Evolutionary conservation across 768 basidiomycete species (phyloP).

Genomic region (Russula emetica): DNA sequence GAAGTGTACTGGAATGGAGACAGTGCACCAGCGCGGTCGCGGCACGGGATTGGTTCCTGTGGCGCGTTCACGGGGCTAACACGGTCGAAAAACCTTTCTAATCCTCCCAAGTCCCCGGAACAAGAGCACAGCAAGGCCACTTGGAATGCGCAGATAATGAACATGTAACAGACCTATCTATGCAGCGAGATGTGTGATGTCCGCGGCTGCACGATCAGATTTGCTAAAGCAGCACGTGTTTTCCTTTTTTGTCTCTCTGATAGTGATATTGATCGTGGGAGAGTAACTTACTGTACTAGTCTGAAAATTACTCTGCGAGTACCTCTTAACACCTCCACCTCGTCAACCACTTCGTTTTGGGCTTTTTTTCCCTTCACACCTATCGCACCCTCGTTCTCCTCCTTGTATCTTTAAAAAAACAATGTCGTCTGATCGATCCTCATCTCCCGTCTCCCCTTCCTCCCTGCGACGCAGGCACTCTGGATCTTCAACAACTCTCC

Average conservation of each 20-base stretch:
- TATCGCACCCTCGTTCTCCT: background rate
- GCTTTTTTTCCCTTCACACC: too few species aligned
- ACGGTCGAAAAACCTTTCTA: background rate
- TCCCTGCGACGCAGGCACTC: slow-evolving; percentile 58
- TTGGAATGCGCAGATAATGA: background rate
- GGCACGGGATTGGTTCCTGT: background rate
- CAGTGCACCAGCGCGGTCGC: background rate
- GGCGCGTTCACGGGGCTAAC: background rate
- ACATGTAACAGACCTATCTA: too few species aligned
- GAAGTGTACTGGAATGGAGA: background rate
- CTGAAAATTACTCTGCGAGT: background rate
- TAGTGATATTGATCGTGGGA: slow-evolving; percentile 18
- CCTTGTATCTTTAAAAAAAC: background rate
- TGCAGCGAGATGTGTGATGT: too few species aligned
- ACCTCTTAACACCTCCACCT: background rate
- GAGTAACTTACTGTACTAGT: background rate
- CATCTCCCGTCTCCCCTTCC: slow-evolving; percentile 6
- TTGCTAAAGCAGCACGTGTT: background rate
- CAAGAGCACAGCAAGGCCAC: background rate
- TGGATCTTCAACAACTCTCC: slow-evolving; percentile 43
- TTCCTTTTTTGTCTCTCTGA: too few species aligned
- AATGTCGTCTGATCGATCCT: slow-evolving; percentile 19
- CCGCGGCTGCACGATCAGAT: too few species aligned
- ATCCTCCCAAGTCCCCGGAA: background rate
- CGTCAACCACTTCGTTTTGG: background rate